A percentile compares a stretch with the other conserved stretches of the same genome.
phyloP scores from a whole-genome alignment of 805 yeast genomes.

The Torulaspora quercuum region DNA sequence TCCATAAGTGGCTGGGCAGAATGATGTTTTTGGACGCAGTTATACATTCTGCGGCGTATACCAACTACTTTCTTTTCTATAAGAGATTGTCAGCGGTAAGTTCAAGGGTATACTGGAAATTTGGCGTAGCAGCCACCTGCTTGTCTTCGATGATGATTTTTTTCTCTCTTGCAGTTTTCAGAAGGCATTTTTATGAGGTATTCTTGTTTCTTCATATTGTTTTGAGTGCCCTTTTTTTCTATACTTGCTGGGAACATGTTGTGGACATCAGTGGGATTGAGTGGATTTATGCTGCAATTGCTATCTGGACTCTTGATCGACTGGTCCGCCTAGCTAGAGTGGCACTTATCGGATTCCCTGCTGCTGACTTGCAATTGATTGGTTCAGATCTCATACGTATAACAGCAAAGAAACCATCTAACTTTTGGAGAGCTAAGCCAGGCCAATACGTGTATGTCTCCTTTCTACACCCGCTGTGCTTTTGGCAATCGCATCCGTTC shows the following conservation, averaged over 20 bases:
- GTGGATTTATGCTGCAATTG: conserved; percentile 40
- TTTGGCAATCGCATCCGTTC: conserved; percentile 59
- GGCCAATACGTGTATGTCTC: conserved; percentile 46
- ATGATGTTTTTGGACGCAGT: conserved; percentile 38
- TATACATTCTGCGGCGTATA: conserved; percentile 41
- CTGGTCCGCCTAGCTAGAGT: conserved; percentile 37
- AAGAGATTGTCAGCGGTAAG: conserved; percentile 8
- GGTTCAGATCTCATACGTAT: conserved; percentile 23
- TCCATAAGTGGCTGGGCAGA: conserved; percentile 59
- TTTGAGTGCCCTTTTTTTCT: conserved; percentile 42
- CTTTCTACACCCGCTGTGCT: conserved; percentile 41
- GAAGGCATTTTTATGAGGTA: conserved; percentile 43
- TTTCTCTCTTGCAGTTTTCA: conserved; percentile 33
- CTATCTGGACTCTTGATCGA: conserved; percentile 44
- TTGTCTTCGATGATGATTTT: conserved; percentile 30
- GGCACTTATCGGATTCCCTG: conserved; percentile 21
- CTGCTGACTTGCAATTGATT: conserved; percentile 16
- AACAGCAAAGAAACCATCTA: conserved; percentile 17
- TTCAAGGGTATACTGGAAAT: conserved; percentile 37
- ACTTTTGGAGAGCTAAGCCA: conserved; percentile 42
- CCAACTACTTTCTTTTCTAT: conserved; percentile 33
- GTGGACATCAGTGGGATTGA: conserved; percentile 42
- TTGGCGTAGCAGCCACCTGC: conserved; percentile 41
- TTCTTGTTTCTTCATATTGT: conserved; percentile 46
- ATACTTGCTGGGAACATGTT: conserved; percentile 49